phyloP scores from a whole-genome alignment of 73 alveolate species.

The Uronychia setigera region DNA sequence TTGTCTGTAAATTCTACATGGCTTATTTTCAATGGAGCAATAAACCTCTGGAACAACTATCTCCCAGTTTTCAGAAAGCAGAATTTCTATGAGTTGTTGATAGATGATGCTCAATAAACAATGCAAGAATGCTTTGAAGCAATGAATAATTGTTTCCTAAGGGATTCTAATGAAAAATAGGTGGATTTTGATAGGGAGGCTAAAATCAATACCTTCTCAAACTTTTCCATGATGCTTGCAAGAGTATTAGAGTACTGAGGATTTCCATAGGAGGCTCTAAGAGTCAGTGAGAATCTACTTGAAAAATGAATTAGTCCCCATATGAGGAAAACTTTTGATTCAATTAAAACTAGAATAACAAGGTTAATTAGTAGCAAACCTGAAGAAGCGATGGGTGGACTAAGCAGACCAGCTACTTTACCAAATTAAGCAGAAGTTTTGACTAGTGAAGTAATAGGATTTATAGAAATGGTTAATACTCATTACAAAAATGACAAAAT shows the following conservation, averaged over 20 bases:
- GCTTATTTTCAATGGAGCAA: slow-evolving; percentile 94
- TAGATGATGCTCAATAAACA: slow-evolving; percentile 81
- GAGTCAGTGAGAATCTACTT: slow-evolving; percentile 88
- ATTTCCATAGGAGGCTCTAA: slow-evolving; percentile 84
- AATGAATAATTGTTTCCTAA: slow-evolving; percentile 80
- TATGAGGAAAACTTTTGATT: slow-evolving; percentile 88
- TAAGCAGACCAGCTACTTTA: slow-evolving; percentile 8
- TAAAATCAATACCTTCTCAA: slow-evolving; percentile 81
- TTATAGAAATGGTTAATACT: slow-evolving; percentile 51
- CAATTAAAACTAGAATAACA: slow-evolving; percentile 89
- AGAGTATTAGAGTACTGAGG: slow-evolving; percentile 80
- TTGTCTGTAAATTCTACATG: slow-evolving; percentile 86
- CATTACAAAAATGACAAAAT: slow-evolving; percentile 42
- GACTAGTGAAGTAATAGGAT: slow-evolving; percentile 45
- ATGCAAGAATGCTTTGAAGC: slow-evolving; percentile 89
- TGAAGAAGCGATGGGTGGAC: slow-evolving; percentile 74
- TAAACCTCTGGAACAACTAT: slow-evolving; percentile 91
- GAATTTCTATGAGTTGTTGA: slow-evolving; percentile 73
- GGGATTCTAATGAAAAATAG: slow-evolving; percentile 63
- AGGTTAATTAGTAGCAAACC: slow-evolving; percentile 26
- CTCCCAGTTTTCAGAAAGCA: slow-evolving; percentile 82
- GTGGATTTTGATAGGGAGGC: slow-evolving; percentile 87
- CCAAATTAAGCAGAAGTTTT: slow-evolving; percentile 64
- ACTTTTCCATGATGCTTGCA: slow-evolving; percentile 81
- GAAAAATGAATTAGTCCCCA: slow-evolving; percentile 82